These are phyloP conservation scores for Fusarium ambrosium DNA, from an alignment of 2,329 filamentous ascomycete species.

Conservation along the genomic window DNA sequence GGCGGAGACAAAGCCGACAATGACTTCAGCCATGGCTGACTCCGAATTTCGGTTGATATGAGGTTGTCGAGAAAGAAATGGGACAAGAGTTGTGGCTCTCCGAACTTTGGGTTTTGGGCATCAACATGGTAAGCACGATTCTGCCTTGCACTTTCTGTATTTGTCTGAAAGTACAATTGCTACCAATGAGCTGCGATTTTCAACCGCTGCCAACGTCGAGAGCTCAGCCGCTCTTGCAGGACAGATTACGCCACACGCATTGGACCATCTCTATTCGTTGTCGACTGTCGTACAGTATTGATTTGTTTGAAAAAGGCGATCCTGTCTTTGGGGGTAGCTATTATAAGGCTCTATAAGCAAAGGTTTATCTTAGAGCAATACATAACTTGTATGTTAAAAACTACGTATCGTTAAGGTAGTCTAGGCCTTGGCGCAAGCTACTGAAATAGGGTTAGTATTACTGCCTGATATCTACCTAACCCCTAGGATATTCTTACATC, in stretches of 20 bases:
- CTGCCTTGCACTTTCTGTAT: neutral
- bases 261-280: neutral
- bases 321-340: neutral
- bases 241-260: neutral
- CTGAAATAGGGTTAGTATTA: too few relatives aligned
- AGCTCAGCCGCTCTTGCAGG: neutral
- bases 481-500: too few relatives aligned
- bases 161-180: neutral
- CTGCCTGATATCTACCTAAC: too few relatives aligned
- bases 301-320: neutral
- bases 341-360: too few relatives aligned
- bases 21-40: neutral
- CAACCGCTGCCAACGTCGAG: neutral
- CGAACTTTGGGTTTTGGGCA: neutral
- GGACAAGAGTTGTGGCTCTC: neutral
- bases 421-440: too few relatives aligned
- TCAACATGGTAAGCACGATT: neutral
- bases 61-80: neutral
- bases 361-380: too few relatives aligned
- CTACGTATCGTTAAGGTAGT: too few relatives aligned
- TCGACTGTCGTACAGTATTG: neutral
- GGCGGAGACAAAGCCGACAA: neutral
- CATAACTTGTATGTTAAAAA: too few relatives aligned
- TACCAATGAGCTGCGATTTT: neutral
- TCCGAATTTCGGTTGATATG: accelerated